Evolutionary conservation across 768 basidiomycete genomes (phyloP).

Genomic region (Boletus pseudo-olivaceus): DNA sequence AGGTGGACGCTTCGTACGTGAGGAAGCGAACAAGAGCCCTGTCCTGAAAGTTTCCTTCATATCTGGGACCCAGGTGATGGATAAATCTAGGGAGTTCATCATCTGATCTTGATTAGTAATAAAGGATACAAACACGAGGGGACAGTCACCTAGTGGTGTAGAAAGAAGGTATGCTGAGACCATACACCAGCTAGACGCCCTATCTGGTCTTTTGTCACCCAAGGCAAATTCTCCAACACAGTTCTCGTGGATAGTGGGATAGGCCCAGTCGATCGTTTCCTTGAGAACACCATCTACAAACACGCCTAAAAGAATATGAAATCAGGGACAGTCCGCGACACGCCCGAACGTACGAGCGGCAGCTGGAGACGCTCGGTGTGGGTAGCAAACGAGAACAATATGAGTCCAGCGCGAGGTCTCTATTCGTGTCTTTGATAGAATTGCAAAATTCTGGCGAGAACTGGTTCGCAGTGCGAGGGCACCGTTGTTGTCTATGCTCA

Average conservation of each 20-base stretch:
- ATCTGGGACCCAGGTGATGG: slow-evolving; percentile 80
- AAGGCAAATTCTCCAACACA: slow-evolving; percentile 44
- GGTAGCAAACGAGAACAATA: slow-evolving; percentile 61
- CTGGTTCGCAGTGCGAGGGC: slow-evolving; percentile 47
- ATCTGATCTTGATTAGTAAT: slow-evolving; percentile 36
- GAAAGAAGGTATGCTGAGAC: slow-evolving; percentile 63
- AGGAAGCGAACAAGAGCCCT: slow-evolving; percentile 65
- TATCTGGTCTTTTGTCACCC: slow-evolving; percentile 48
- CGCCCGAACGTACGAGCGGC: slow-evolving; percentile 51
- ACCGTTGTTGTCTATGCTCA: slow-evolving; percentile 55
- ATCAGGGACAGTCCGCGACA: neutral
- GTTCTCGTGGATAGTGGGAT: slow-evolving; percentile 50
- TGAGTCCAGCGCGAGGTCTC: slow-evolving; percentile 69
- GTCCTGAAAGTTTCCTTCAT: slow-evolving; percentile 74
- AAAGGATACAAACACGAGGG: neutral
- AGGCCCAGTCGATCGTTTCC: slow-evolving; percentile 60
- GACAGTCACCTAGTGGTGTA: slow-evolving; percentile 48
- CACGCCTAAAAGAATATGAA: slow-evolving; percentile 44
- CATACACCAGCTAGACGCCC: slow-evolving; percentile 54
- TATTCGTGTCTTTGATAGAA: slow-evolving; percentile 47
- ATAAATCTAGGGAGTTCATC: slow-evolving; percentile 73
- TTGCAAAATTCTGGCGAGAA: slow-evolving; percentile 36
- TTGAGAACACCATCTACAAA: slow-evolving; percentile 71
- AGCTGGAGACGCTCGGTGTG: slow-evolving; percentile 50
- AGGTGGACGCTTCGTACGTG: slow-evolving; percentile 82